phyloP scores from a whole-genome alignment of 2,329 filamentous ascomycete genomes.

The Colletotrichum sp. region DNA sequence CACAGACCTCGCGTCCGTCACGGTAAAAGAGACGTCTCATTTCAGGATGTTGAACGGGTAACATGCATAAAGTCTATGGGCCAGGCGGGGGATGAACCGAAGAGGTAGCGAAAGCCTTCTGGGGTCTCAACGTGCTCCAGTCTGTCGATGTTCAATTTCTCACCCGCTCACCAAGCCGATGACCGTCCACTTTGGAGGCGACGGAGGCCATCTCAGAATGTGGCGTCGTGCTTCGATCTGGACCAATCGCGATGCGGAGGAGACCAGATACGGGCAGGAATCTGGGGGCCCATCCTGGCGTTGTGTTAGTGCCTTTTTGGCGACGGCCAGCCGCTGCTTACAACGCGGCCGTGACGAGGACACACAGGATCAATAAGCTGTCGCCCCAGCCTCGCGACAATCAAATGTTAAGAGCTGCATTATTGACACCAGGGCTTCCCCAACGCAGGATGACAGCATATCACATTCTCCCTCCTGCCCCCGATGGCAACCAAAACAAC shows the following conservation, averaged over 20 bases:
- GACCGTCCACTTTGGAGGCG: neutral
- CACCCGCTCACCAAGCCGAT: neutral
- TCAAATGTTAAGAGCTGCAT: neutral
- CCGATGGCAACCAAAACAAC: neutral
- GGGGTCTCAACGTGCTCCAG: neutral
- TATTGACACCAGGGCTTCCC: neutral
- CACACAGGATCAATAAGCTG: neutral
- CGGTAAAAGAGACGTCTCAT: neutral
- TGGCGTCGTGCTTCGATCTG: neutral
- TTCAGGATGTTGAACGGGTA: neutral
- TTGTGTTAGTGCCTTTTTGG: neutral
- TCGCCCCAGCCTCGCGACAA: neutral
- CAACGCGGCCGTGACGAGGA: neutral
- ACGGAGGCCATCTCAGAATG: neutral
- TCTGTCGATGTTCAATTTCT: neutral
- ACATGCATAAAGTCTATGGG: neutral
- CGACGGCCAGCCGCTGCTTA: neutral
- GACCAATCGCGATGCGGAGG: neutral
- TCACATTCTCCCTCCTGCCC: neutral
- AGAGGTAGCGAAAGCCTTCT: neutral
- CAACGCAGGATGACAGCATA: neutral
- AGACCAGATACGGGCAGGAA: neutral
- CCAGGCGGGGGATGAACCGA: neutral
- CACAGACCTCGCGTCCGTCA: conserved; percentile 8
- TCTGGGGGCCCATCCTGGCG: neutral